Conservation (phyloP, 352 stramenopile species). For the Pythium volutum region DNA sequence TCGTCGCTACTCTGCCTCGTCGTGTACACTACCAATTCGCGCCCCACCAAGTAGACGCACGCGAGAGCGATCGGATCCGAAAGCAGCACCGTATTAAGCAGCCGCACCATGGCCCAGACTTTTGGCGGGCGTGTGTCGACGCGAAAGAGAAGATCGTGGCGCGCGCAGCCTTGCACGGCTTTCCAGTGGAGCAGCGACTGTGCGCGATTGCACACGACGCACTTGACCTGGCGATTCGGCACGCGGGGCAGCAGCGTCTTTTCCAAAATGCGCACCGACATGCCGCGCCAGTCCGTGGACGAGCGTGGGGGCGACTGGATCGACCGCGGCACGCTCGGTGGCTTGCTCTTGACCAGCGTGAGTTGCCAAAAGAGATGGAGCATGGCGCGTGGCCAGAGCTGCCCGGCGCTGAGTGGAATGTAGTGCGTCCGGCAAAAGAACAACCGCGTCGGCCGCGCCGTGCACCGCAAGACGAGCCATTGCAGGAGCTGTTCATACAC, state of each 20-base stretch:
- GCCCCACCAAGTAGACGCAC: conserved; percentile 2
- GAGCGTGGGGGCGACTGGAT: neutral
- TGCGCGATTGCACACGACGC: neutral
- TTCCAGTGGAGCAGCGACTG: conserved; percentile 9
- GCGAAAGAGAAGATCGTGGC: conserved; percentile 15
- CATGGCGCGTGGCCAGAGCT: neutral
- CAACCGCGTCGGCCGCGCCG: neutral
- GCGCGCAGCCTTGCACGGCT: conserved; percentile 3
- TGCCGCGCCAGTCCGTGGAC: neutral
- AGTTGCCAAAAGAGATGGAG: conserved; percentile 15
- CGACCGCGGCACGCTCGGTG: neutral
- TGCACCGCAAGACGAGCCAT: neutral
- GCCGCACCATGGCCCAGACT: conserved; percentile 21
- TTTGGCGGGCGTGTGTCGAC: conserved; percentile 16
- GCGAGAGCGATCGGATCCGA: conserved; percentile 18
- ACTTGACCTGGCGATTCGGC: conserved; percentile 6
- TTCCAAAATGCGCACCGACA: neutral
- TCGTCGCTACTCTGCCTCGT: neutral
- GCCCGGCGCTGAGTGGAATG: conserved; percentile 9
- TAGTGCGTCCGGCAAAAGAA: conserved; percentile 16
- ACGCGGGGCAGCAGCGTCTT: neutral
- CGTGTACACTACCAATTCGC: conserved; percentile 1
- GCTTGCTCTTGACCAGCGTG: neutral
- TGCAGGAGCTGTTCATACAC: neutral
- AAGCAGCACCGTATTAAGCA: conserved; percentile 16